Percentiles rank a stretch among this genome's conserved stretches.
Conservation (phyloP, 1,284 basidiomycete species). For the Malassezia yamatoensis region DNA sequence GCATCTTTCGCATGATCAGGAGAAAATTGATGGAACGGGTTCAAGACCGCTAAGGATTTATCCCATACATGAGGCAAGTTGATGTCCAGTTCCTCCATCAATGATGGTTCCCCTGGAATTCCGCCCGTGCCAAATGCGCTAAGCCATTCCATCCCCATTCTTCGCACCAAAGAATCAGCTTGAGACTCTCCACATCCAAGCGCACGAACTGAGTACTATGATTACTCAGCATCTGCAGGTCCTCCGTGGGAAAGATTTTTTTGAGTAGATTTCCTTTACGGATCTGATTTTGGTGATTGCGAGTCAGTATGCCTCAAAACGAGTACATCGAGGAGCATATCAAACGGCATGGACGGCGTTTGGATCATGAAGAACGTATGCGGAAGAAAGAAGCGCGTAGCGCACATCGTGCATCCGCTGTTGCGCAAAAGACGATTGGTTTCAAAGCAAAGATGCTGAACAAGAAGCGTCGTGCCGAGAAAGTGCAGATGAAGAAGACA, state of each 20-base stretch:
- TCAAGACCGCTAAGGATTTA: slow-evolving; percentile 89
- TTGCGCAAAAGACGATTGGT: slow-evolving; percentile 88
- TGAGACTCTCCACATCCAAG: no score
- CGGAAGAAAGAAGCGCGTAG: slow-evolving; percentile 86
- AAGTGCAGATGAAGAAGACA: slow-evolving; percentile 97
- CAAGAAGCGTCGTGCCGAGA: slow-evolving; percentile 88
- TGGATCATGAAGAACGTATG: slow-evolving; percentile 48
- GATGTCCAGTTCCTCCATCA: slow-evolving; percentile 67
- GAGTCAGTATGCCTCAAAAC: slow-evolving; percentile 38
- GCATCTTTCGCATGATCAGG: slow-evolving; percentile 55
- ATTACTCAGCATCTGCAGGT: no score
- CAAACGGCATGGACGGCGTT: slow-evolving; percentile 41
- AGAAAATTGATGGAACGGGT: slow-evolving; percentile 67
- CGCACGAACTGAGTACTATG: no score
- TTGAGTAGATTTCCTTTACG: no score
- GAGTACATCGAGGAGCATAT: slow-evolving; percentile 51
- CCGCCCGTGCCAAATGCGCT: slow-evolving; percentile 46
- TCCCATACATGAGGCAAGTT: slow-evolving; percentile 90
- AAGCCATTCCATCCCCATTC: slow-evolving; percentile 13
- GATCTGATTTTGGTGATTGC: neutral
- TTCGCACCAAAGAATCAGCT: no score
- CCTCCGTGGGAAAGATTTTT: no score
- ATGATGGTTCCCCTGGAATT: slow-evolving; percentile 42
- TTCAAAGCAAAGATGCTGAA: slow-evolving; percentile 96
- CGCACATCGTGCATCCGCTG: slow-evolving; percentile 74